These are phyloP conservation scores for Aspergillus quadricinctus DNA, from an alignment of 2,329 filamentous ascomycete genomes.

Conservation along the genomic window DNA sequence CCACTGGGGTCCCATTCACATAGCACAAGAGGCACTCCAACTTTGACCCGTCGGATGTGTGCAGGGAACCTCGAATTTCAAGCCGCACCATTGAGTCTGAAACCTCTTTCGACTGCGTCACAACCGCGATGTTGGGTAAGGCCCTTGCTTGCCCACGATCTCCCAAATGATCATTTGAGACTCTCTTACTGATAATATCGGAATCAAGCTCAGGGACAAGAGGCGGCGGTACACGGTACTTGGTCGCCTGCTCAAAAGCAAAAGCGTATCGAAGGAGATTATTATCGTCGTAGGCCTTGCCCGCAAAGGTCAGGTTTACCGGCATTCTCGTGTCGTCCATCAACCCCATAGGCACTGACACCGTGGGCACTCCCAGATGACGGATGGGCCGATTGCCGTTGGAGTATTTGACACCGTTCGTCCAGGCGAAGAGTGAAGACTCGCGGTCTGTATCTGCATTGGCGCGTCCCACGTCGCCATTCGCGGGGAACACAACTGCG, in stretches of 20 bases:
- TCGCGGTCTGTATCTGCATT: conserved; percentile 41
- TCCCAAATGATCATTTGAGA: background rate
- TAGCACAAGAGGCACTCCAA: conserved; percentile 12
- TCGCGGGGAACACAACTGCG: conserved; percentile 47
- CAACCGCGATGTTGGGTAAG: conserved; percentile 5
- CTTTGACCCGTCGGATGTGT: conserved; percentile 4
- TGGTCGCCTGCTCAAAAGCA: conserved; percentile 22
- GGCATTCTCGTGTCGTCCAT: conserved; percentile 48
- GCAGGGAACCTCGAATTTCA: conserved; percentile 3
- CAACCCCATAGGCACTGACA: conserved; percentile 52
- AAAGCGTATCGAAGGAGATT: conserved; percentile 23
- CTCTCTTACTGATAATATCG: conserved; percentile 11
- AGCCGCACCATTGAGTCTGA: conserved; percentile 5
- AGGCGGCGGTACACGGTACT: conserved; percentile 15
- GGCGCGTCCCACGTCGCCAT: conserved; percentile 48
- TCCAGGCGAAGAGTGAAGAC: conserved; percentile 37
- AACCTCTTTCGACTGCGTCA: conserved; percentile 7
- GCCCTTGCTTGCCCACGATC: background rate
- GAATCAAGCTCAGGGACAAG: conserved; percentile 20
- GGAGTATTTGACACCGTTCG: conserved; percentile 51
- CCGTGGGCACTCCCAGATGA: conserved; percentile 52
- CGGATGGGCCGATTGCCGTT: conserved; percentile 52
- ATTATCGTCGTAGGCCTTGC: conserved; percentile 46
- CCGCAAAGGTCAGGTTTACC: conserved; percentile 51
- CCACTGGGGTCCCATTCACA: conserved; percentile 20